Evolutionary conservation across 2,329 filamentous ascomycete genomes (phyloP), one percentile per base, ranked within the genome.

Genomic region (Exophiala viscosa): DNA sequence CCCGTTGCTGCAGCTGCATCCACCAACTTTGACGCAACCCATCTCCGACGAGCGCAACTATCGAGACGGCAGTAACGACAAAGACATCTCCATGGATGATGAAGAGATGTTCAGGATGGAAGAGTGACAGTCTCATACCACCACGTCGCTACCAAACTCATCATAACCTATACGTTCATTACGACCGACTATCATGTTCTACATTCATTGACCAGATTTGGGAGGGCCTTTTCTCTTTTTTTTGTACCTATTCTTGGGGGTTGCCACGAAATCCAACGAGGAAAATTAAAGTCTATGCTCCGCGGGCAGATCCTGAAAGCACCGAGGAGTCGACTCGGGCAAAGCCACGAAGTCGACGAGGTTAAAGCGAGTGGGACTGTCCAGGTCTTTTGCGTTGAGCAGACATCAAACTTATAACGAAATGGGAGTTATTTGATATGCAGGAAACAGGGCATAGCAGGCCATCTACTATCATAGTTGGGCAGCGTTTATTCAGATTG

Each of bases 51-150:
- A 77, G 66, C 67, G 83, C 52, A 86, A 87, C 63, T 80, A 87
- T 51, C 85, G 84, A 70, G 87, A 84, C 78, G 82, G 85, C 60
- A 82, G 83, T 45, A 81, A 80, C 62, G 75, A 81, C 60, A 83
- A 84, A 52, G 79, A 69, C 76, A 79, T 59, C 76, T 60, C 57
- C 11, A 56, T 60, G 50, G 90, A 95, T 58, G 92, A 97, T 61
- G 91, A 96, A 61, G 91, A 91, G 66, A 87, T 97, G 64, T 99
- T 99, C 76, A 91, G 91, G 52, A 97, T 97, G 92, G 93, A 99
- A 73, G 90, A 95, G 71, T 93, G 78, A 70, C 73, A 59, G 35
- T 10, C 17, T 31, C 11, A 40, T 14, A 5, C n/a, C n/a, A n/a
- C 44, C 7, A 36, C 15, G 32, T 32, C 36, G n/a, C n/a, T n/a